A percentile compares a stretch with the other conserved stretches of the same genome.
Conservation (phyloP, 2,329 filamentous ascomycete genomes). For the Paecilomyces niveus region DNA sequence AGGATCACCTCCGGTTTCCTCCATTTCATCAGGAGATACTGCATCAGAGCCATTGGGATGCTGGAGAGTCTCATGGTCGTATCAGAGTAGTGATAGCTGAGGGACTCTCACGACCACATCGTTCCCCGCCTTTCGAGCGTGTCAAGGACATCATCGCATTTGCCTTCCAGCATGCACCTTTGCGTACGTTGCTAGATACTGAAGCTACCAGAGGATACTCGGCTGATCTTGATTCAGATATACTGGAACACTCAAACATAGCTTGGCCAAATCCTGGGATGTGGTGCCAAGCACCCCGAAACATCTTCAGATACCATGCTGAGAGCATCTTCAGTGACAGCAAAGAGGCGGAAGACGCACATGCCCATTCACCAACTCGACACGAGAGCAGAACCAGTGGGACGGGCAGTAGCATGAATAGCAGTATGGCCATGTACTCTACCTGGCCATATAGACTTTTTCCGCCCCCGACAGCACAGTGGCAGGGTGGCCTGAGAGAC, state of each 20-base stretch:
- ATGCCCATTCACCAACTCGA: conserved; percentile 56
- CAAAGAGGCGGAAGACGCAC: conserved; percentile 47
- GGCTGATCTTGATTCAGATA: conserved; percentile 41
- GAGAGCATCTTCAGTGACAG: conserved; percentile 20
- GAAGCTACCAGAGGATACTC: neutral
- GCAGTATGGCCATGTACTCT: conserved; percentile 14
- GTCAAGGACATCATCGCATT: conserved; percentile 69
- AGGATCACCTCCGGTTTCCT: conserved; percentile 63
- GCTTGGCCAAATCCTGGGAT: conserved; percentile 72
- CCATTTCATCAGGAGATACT: conserved; percentile 63
- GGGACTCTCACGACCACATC: conserved; percentile 51
- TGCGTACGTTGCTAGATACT: conserved; percentile 46
- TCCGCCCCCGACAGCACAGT: conserved; percentile 19
- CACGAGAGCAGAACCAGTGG: conserved; percentile 15
- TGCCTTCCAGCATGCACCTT: conserved; percentile 77
- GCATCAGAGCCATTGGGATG: conserved; percentile 63
- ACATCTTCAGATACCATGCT: conserved; percentile 27
- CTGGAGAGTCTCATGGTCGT: conserved; percentile 63
- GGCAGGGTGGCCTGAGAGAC: conserved; percentile 15
- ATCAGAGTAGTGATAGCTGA: conserved; percentile 73
- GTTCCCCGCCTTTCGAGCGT: conserved; percentile 51
- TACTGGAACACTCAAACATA: conserved; percentile 66
- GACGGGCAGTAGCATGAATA: conserved; percentile 14
- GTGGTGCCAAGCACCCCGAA: conserved; percentile 50
- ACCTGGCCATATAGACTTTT: conserved; percentile 25